Evolutionary conservation across 2,329 filamentous ascomycete genomes (phyloP).

Genomic region (Penicillium sp.): DNA sequence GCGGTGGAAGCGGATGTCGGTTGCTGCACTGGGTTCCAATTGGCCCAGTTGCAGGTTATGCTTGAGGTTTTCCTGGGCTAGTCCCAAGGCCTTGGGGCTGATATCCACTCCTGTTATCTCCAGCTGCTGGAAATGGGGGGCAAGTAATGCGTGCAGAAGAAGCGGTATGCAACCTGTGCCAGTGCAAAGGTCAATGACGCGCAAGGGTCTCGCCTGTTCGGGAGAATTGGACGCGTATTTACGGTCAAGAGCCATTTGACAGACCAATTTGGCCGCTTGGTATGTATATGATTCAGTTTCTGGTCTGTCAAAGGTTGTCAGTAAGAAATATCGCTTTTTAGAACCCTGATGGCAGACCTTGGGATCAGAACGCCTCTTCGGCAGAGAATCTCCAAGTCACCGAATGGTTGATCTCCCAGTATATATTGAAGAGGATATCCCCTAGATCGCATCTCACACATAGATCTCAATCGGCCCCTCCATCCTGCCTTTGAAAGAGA

Average conservation of each 20-base stretch:
- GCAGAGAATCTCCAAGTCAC: slow-evolving; percentile 74
- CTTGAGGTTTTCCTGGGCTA: slow-evolving; percentile 64
- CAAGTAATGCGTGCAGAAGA: slow-evolving; percentile 64
- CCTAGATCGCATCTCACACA: slow-evolving; percentile 46
- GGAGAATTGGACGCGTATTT: neutral
- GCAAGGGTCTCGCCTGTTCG: slow-evolving; percentile 41
- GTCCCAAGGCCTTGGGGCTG: slow-evolving; percentile 60
- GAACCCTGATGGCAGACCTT: slow-evolving; percentile 43
- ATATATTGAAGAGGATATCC: slow-evolving; percentile 87
- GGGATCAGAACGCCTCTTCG: slow-evolving; percentile 79
- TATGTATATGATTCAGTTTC: slow-evolving; percentile 70
- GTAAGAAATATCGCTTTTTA: neutral
- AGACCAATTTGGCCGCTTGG: slow-evolving; percentile 52
- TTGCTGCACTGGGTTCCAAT: slow-evolving; percentile 26
- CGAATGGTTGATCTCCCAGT: slow-evolving; percentile 84
- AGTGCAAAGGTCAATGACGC: slow-evolving; percentile 81
- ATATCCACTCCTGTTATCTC: slow-evolving; percentile 71
- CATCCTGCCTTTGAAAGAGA: slow-evolving; percentile 18
- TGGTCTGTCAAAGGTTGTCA: slow-evolving; percentile 39
- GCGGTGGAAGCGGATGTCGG: slow-evolving; percentile 47
- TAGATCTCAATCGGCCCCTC: slow-evolving; percentile 33
- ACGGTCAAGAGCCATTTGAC: slow-evolving; percentile 11
- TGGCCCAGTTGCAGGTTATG: slow-evolving; percentile 46
- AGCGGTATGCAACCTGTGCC: slow-evolving; percentile 89
- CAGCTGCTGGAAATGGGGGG: slow-evolving; percentile 41